Evolutionary conservation across 2,329 filamentous ascomycete species (phyloP).

Genomic region (Monilinia aucupariae): DNA sequence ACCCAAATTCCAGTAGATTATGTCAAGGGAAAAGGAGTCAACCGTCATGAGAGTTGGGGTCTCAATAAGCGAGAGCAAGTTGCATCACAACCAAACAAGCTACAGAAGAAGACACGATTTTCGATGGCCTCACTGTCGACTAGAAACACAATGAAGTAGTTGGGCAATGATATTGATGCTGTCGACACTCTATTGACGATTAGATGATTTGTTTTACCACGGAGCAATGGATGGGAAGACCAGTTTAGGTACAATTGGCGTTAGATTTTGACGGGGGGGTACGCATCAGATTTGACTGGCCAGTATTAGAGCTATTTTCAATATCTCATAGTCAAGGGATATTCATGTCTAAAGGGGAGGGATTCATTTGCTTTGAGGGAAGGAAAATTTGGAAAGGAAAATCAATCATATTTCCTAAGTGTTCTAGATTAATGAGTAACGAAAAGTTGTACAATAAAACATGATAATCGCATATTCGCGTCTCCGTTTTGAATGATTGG

Average conservation of each 20-base stretch:
- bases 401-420: slow-evolving; percentile 9
- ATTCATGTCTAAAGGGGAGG: neutral
- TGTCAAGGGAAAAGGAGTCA: slow-evolving; percentile 19
- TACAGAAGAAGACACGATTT: slow-evolving; percentile 16
- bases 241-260: neutral
- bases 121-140: neutral
- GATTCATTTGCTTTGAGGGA: neutral
- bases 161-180: neutral
- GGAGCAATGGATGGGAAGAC: neutral
- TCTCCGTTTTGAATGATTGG: too few species aligned
- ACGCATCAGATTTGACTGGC: neutral
- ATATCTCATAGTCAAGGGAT: slow-evolving; percentile 4
- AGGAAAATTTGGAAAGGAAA: slow-evolving; percentile 8
- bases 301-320: neutral
- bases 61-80: slow-evolving; percentile 25
- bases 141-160: neutral
- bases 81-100: slow-evolving; percentile 11
- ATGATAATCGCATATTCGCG: neutral
- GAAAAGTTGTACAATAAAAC: slow-evolving; percentile 1
- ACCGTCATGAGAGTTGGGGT: slow-evolving; percentile 17
- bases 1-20: slow-evolving; percentile 15
- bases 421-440: slow-evolving; percentile 12
- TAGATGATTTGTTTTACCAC: neutral
- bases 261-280: neutral
- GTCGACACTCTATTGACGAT: neutral